Conservation (phyloP, 73 alveolate genomes). For the Symbiodinium pilosum region DNA sequence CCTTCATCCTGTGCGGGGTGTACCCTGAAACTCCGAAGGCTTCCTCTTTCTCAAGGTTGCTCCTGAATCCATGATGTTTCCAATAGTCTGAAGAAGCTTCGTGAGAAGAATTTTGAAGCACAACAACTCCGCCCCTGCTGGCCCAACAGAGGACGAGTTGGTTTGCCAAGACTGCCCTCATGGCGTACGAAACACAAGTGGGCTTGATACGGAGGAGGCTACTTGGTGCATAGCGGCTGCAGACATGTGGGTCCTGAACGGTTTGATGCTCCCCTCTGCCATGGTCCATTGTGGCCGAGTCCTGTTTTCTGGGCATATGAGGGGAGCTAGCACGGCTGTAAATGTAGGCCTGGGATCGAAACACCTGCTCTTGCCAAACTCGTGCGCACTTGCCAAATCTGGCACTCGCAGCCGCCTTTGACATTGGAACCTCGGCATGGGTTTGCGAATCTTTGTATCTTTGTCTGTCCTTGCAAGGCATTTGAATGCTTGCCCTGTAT, state of each 20-base stretch:
- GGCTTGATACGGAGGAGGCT: neutral
- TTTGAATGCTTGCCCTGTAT: neutral
- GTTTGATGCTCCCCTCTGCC: neutral
- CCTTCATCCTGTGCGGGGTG: too few relatives aligned
- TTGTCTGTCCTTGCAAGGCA: neutral
- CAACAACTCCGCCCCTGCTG: neutral
- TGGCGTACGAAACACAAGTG: neutral
- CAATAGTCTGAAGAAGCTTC: neutral
- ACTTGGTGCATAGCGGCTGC: neutral
- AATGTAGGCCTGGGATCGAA: neutral
- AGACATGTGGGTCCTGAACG: neutral
- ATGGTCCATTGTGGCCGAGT: too few relatives aligned
- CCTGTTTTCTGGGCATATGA: too few relatives aligned
- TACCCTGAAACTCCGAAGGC: too few relatives aligned
- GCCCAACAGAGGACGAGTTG: neutral
- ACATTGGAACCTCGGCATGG: neutral
- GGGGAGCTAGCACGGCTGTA: too few relatives aligned
- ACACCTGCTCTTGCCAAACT: neutral
- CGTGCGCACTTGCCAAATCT: neutral
- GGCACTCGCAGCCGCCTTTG: neutral
- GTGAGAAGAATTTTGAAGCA: neutral
- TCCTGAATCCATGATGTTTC: too few relatives aligned
- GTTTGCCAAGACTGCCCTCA: neutral
- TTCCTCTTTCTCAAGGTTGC: neutral
- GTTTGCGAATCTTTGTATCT: neutral